Evolutionary conservation across 345 rosid species (phyloP), one percentile per base, ranked within the genome.

Genomic region (Reutealis trisperma): DNA sequence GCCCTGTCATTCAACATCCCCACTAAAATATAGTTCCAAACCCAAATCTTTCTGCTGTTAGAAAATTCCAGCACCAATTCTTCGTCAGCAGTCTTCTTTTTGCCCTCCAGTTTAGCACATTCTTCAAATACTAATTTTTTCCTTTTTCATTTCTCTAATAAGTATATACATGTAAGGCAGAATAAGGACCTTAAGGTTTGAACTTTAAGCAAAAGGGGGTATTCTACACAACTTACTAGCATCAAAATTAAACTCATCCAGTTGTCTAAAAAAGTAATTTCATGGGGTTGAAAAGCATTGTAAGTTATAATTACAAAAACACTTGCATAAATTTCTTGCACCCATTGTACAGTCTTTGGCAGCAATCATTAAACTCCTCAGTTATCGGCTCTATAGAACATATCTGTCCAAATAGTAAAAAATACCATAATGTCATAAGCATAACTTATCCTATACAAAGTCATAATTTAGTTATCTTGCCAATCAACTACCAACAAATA

Each of bases 341-440:
- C 66, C 96, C 98, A 79, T 86, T 90, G 81, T 81, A 85, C 24
- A 93, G 84, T 37, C 52, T 86, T 83, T 90, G 98, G 82, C 96
- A 91, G 64, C 94, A 94, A 75, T 87, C 92, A 83, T 81, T 88
- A 78, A 93, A 75, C 82, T 91, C 93, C 44, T 88, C 92, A 79
- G 92, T 83, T 59, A 86, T 79, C 41, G 87, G 83, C 76, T 91
- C 94, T 44, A 90, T 79, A 60, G 86, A 82, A 76, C 30, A 84
- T 70, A 93, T 72, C 96, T 93, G 85, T 34, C 37, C 66, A 73
- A 69, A 58, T 6, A 72, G 68, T 67, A 70, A 1, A 75, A 77
- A 49, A 60, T 25, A 51, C 49, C 58, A 57, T 18, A 59, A 47
- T 30, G 45, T 25, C 71, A 47, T 16, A 67, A 67, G 54, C 57